These are phyloP conservation scores for Schizopora paradoxa DNA, from an alignment of 1,284 basidiomycete genomes.

Conservation along the genomic window DNA sequence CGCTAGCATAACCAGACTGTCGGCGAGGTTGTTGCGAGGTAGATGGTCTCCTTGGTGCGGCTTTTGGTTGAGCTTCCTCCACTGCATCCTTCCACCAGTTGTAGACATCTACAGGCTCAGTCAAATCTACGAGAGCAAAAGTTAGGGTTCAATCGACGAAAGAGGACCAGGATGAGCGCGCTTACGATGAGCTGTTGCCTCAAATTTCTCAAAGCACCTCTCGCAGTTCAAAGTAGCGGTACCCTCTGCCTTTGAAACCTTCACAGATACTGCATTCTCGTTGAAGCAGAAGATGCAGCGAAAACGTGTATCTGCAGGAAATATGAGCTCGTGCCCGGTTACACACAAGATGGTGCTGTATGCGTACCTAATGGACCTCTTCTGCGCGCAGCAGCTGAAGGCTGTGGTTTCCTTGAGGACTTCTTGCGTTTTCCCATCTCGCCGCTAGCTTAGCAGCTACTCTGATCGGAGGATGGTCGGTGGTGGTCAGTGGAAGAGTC, in stretches of 20 bases:
- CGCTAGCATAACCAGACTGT: conserved; percentile 41
- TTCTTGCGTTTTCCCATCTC: conserved; percentile 83
- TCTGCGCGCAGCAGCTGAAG: conserved; percentile 47
- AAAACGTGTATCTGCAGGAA: conserved; percentile 60
- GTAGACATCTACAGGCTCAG: conserved; percentile 86
- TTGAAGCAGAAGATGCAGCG: conserved; percentile 90
- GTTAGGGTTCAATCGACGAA: conserved; percentile 19
- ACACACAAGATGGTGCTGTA: background rate
- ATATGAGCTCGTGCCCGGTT: conserved; percentile 9
- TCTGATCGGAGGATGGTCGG: conserved; percentile 1
- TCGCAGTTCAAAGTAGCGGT: conserved; percentile 72
- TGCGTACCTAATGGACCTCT: conserved; percentile 66
- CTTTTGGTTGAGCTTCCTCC: conserved; percentile 79
- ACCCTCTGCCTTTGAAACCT: conserved; percentile 80
- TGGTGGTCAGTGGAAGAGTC: no score
- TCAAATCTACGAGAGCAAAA: conserved; percentile 52
- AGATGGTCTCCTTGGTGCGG: no score
- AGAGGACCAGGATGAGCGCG: conserved; percentile 20
- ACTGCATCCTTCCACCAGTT: conserved; percentile 91
- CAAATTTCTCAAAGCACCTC: conserved; percentile 77
- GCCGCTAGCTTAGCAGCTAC: background rate
- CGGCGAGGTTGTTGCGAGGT: conserved; percentile 27
- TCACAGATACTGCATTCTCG: conserved; percentile 82
- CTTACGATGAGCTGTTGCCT: conserved; percentile 81
- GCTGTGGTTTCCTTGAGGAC: conserved; percentile 64